Evolutionary conservation across 495 filamentous ascomycete species (phyloP).

Genomic region (Aspergillus ostianus): DNA sequence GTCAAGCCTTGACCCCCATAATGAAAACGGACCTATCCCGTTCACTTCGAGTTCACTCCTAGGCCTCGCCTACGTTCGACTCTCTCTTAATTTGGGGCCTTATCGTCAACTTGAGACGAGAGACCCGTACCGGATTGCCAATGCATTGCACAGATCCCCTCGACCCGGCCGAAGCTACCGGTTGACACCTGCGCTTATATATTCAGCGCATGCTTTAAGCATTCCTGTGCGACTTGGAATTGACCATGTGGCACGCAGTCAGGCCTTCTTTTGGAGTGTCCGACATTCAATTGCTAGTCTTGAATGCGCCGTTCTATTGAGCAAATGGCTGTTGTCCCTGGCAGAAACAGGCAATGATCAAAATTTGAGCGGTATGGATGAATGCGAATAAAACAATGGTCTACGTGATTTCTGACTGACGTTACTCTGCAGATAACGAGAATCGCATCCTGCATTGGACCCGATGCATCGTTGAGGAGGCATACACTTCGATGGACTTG

Average conservation of each 20-base stretch:
- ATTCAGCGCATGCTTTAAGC: conserved; percentile 39
- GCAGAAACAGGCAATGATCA: conserved; percentile 32
- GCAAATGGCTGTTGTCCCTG: conserved; percentile 47
- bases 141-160: conserved; percentile 32
- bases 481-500: conserved; percentile 37
- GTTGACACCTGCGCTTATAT: conserved; percentile 39
- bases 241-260: conserved; percentile 43
- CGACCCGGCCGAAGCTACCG: conserved; percentile 37
- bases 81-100: conserved; percentile 38
- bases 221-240: conserved; percentile 42
- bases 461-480: conserved; percentile 38
- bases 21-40: conserved; percentile 40
- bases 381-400: neutral
- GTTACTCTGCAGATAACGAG: conserved; percentile 32
- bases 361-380: conserved; percentile 30
- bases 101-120: conserved; percentile 38
- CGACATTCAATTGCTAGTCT: conserved; percentile 48
- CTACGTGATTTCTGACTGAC: neutral
- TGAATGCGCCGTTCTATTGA: conserved; percentile 48
- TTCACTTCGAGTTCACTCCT: conserved; percentile 42
- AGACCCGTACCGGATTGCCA: conserved; percentile 34
- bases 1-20: conserved; percentile 42
- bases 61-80: conserved; percentile 40
- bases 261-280: conserved; percentile 51
- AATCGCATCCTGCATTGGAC: conserved; percentile 40